These are phyloP conservation scores for Boletus huronensis DNA, from an alignment of 768 basidiomycete genomes.

Conservation along the genomic window DNA sequence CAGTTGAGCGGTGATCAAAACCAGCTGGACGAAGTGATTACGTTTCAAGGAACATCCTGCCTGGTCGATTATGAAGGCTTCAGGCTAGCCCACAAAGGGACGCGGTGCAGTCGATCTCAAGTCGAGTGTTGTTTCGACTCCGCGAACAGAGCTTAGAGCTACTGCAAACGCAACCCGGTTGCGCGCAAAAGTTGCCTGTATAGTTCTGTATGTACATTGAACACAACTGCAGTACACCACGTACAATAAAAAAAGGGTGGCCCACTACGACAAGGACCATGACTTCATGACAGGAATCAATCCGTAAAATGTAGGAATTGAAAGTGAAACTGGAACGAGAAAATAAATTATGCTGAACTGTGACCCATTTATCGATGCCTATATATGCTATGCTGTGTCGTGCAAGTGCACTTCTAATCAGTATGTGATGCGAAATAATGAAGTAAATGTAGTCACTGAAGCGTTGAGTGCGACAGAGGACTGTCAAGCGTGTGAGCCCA, in stretches of 20 bases:
- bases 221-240: background rate
- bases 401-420: conserved; percentile 16
- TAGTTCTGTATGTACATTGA: background rate
- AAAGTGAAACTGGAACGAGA: background rate
- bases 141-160: no score
- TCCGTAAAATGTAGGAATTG: background rate
- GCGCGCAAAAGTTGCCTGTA: background rate
- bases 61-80: background rate
- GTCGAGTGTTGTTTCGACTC: conserved; percentile 11
- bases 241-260: background rate
- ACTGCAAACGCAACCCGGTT: conserved; percentile 2
- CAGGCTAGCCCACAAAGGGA: background rate
- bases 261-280: background rate
- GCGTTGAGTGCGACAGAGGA: background rate
- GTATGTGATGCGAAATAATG: conserved; percentile 4
- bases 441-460: background rate
- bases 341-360: conserved; percentile 5
- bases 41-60: background rate
- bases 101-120: conserved; percentile 8
- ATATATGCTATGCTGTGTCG: conserved; percentile 16
- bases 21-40: background rate
- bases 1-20: background rate
- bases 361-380: background rate
- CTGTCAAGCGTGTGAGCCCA: background rate
- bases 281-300: background rate